Base-by-base conservation (phyloP, 78 protist genomes). In the Pelomyxa schiedti region DNA sequence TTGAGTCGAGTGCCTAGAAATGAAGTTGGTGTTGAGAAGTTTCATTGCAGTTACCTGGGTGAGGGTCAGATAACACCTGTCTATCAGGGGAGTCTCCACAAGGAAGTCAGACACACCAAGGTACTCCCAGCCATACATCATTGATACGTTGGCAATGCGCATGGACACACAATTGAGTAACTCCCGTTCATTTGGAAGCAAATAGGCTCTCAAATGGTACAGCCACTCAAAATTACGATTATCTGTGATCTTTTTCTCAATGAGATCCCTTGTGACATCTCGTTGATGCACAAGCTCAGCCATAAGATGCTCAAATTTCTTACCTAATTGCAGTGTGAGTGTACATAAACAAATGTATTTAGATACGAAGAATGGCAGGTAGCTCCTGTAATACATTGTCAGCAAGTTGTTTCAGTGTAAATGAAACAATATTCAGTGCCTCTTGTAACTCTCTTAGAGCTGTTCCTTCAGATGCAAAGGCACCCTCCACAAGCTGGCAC, bases 1-100 rank as follows among this genome's bases (percentile, higher is more conserved):
- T 66, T 3, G 76, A 42, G 35, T 90, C 88, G 16, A 96, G 40
- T 0, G 99, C 99, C 70, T 96, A 97, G n/a, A n/a, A n/a, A n/a
- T 1, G 93, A 88, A 16, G 99, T 93, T 53, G 94, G 88, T 22
- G 95, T 94, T 70, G 99, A 94, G 72, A 88, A 93, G 32, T 90
- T 94, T 24, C 24, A 52, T 52, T 52, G 26, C 22, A 24, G 35
- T 64, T 81, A n/a, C n/a, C n/a, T n/a, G n/a, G 8, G 89, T 75
- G 5, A 95, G 77, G 24, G 93, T 89, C 37, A 92, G 82, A 76
- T 88, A 96, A 77, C 89, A 81, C 38, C 86, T 81, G 76, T 90
- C 95, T 4, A 96, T 90, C 37, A 96, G 88, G 26, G 93, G 94
- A 32, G 99, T 96, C 38, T 84, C 91, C 28, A 98, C 99, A 0